Evolutionary conservation across 345 rosid genomes (phyloP).

Genomic region (Nasturtium officinale): DNA sequence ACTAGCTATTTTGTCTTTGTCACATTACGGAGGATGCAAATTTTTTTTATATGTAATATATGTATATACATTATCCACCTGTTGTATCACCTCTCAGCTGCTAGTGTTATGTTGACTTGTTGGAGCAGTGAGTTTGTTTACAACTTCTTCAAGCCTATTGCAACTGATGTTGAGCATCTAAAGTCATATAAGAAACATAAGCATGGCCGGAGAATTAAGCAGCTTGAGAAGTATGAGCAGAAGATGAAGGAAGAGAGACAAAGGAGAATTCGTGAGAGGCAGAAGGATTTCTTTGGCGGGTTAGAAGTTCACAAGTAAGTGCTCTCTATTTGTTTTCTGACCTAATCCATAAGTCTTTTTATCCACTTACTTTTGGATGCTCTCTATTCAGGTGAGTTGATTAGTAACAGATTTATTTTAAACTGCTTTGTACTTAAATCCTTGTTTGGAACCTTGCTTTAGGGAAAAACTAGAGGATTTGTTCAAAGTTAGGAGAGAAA

Average conservation of each 20-base stretch:
- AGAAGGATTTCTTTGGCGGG: conserved; percentile 90
- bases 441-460: conserved; percentile 35
- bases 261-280: conserved; percentile 92
- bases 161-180: conserved; percentile 69
- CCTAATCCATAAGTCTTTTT: conserved; percentile 9
- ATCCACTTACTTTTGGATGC: conserved; percentile 1
- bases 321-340: neutral
- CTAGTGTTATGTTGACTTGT: conserved; percentile 23
- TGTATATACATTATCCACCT: neutral
- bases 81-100: conserved; percentile 6
- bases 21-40: neutral
- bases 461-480: conserved; percentile 89
- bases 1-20: neutral
- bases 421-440: neutral
- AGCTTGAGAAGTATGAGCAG: conserved; percentile 79
- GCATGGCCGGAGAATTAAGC: conserved; percentile 91
- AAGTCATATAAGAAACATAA: conserved; percentile 81
- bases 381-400: neutral
- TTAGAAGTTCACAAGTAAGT: conserved; percentile 88
- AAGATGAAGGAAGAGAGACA: conserved; percentile 96
- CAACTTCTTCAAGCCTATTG: conserved; percentile 79
- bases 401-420: neutral
- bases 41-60: neutral
- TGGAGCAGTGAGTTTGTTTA: conserved; percentile 69
- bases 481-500: conserved; percentile 83